Evolutionary conservation across 1,284 basidiomycete species (phyloP).

Genomic region (Mycena sp.): DNA sequence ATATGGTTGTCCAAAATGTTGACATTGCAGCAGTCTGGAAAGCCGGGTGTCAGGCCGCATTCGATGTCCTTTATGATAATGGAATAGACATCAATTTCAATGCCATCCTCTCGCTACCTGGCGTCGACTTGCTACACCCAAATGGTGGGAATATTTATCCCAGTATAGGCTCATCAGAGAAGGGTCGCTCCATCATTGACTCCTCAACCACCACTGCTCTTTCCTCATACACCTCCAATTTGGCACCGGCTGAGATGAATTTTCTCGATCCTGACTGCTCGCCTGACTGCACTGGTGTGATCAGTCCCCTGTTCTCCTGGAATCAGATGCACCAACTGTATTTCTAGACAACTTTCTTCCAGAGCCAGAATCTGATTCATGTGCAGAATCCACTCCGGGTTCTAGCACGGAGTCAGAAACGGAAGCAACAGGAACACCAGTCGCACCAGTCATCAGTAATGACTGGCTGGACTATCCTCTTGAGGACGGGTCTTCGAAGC

Average conservation of each 20-base stretch:
- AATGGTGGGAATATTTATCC: slow-evolving; percentile 5
- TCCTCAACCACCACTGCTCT: no score
- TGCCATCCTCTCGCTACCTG: neutral
- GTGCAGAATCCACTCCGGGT: no score
- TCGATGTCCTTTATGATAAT: neutral
- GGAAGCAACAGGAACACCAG: no score
- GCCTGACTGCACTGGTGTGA: neutral
- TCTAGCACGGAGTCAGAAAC: neutral
- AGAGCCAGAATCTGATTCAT: neutral
- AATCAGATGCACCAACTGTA: neutral
- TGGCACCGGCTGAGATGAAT: neutral
- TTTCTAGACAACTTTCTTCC: neutral
- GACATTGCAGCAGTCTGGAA: neutral
- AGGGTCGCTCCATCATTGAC: neutral
- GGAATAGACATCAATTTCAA: slow-evolving; percentile 7
- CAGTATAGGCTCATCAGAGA: neutral
- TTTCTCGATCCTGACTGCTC: no score
- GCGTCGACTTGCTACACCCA: slow-evolving; percentile 1
- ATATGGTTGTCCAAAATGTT: neutral
- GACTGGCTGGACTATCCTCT: neutral
- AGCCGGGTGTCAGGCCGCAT: neutral
- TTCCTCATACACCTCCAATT: neutral
- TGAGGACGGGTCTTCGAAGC: neutral
- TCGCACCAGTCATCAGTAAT: neutral
- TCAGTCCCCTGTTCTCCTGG: neutral